Percentiles rank a stretch among this genome's conserved stretches.
phyloP scores from a whole-genome alignment of 495 filamentous ascomycete genomes.

The Podospora bellae-mahoneyi region DNA sequence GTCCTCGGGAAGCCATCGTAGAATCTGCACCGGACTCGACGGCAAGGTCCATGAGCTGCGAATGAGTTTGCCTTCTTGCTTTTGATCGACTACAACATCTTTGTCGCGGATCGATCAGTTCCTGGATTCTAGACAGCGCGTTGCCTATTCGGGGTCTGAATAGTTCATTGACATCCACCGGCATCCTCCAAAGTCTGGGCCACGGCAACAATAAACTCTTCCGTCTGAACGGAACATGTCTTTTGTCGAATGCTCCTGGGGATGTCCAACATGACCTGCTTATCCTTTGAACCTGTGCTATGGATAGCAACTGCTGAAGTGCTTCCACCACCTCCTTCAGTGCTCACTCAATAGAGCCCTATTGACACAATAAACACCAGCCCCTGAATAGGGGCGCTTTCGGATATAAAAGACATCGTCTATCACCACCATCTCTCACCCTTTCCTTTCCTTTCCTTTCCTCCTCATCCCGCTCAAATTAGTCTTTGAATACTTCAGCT shows the following conservation, averaged over 20 bases:
- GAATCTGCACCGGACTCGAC: background rate
- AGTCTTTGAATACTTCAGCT: conserved; percentile 11
- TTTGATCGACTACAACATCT: background rate
- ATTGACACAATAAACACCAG: conserved; percentile 19
- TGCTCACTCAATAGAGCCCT: background rate
- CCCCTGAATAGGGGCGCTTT: conserved; percentile 23
- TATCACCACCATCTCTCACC: conserved; percentile 3
- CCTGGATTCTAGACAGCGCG: background rate
- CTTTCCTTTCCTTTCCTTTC: background rate
- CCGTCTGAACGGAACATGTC: background rate
- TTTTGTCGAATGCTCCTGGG: background rate
- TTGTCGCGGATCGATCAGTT: background rate
- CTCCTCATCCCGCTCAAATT: conserved; percentile 15
- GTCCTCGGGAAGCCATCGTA: background rate
- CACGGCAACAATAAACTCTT: background rate
- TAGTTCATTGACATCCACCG: background rate
- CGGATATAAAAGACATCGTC: conserved; percentile 16
- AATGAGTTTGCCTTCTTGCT: background rate
- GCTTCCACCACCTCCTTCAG: background rate
- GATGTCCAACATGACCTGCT: background rate
- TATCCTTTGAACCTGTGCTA: background rate
- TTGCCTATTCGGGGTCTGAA: conserved; percentile 4
- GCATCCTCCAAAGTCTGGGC: background rate
- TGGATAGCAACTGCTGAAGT: background rate
- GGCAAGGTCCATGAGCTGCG: background rate